Evolutionary conservation across 192 early-diverging fungal species (phyloP).

Genomic region (Gaertneriomyces semiglobifer): DNA sequence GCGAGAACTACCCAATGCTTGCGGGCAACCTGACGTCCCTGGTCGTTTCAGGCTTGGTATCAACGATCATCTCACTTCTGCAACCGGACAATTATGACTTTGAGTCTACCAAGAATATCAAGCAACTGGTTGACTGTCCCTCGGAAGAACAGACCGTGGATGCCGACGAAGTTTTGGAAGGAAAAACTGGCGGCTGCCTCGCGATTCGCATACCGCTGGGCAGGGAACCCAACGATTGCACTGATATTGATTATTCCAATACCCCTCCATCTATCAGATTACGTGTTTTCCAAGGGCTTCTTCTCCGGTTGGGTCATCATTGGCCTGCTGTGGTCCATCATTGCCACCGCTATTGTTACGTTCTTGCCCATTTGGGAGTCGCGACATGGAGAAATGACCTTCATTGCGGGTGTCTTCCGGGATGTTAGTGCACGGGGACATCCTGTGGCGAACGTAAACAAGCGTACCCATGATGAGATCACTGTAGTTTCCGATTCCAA

Average conservation of each 20-base stretch:
- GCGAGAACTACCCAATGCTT: constrained; percentile 71
- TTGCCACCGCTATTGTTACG: constrained; percentile 49
- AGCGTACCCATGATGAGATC: too few relatives aligned
- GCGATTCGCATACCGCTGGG: constrained; percentile 52
- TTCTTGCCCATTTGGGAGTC: constrained; percentile 58
- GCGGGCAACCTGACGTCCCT: constrained; percentile 56
- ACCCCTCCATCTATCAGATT: constrained; percentile 62
- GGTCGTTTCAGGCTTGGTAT: constrained; percentile 21
- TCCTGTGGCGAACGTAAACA: too few relatives aligned
- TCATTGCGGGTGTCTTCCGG: too few relatives aligned
- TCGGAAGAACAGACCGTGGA: constrained; percentile 38
- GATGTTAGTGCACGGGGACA: too few relatives aligned
- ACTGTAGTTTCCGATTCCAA: too few relatives aligned
- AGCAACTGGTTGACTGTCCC: constrained; percentile 43
- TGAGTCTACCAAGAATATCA: constrained; percentile 44
- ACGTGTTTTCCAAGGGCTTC: constrained; percentile 62
- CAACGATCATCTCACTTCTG: constrained; percentile 41
- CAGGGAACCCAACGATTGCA: constrained; percentile 52
- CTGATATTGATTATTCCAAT: constrained; percentile 68
- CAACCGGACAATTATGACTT: constrained; percentile 66
- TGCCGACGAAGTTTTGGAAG: constrained; percentile 36
- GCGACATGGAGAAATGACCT: background rate
- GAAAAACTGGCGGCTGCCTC: constrained; percentile 51
- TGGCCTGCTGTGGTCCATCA: constrained; percentile 61
- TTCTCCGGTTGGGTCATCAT: constrained; percentile 70